Percentiles rank a stretch among this genome's conserved stretches.
phyloP scores from a whole-genome alignment of 164 flowering plant genomes.

The Dillenia turbinata region DNA sequence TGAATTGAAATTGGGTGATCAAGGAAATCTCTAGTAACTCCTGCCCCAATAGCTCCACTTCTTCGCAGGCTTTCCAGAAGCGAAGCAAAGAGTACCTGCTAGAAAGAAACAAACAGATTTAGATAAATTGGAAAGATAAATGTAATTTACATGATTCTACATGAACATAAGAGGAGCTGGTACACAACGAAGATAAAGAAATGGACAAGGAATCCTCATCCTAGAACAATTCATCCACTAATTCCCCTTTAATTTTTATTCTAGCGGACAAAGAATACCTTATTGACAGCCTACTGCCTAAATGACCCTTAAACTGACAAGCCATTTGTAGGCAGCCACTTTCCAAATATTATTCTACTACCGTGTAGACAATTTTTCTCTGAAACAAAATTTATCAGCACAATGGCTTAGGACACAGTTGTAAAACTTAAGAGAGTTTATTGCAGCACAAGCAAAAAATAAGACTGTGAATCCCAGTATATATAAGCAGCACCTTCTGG shows the following conservation, averaged over 20 bases:
- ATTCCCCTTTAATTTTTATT: neutral
- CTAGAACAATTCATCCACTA: neutral
- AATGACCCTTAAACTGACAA: too few relatives aligned
- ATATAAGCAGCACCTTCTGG: constrained; percentile 56
- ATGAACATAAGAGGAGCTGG: neutral
- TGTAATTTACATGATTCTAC: neutral
- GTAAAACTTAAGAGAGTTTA: neutral
- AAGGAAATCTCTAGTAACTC: constrained; percentile 42
- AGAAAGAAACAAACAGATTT: neutral
- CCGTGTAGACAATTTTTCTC: neutral
- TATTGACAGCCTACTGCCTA: too few relatives aligned
- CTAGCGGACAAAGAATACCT: neutral
- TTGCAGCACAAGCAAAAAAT: neutral
- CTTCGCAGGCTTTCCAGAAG: constrained; percentile 87
- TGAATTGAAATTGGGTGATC: too few relatives aligned
- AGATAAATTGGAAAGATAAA: neutral
- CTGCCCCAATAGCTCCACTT: constrained; percentile 96
- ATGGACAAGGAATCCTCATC: neutral
- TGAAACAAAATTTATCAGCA: neutral
- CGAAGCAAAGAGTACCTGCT: constrained; percentile 85
- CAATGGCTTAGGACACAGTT: neutral
- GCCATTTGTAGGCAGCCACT: neutral
- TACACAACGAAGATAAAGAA: neutral
- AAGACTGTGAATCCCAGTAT: neutral
- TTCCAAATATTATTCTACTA: neutral